Conservation (phyloP, 1,284 basidiomycete species). For the Exobasidium cylindrosporum region DNA sequence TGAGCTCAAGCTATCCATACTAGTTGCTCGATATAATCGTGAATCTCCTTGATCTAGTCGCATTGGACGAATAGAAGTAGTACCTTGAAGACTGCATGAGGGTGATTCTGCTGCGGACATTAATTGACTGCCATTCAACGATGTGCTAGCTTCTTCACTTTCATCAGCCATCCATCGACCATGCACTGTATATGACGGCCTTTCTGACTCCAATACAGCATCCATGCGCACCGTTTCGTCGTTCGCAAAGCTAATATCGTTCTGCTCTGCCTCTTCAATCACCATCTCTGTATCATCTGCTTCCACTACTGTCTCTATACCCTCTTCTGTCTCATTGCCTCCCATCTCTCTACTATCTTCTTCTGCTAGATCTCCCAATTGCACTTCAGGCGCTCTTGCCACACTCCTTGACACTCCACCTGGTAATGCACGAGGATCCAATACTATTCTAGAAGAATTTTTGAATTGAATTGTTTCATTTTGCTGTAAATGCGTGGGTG, state of each 20-base stretch:
- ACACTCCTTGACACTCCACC: slow-evolving; percentile 22
- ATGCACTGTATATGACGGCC: not conserved
- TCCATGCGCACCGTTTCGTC: not conserved
- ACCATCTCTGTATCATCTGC: slow-evolving; percentile 10
- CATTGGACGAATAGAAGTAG: not conserved
- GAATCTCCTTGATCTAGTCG: not conserved
- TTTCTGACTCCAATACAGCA: not conserved
- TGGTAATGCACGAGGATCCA: slow-evolving; percentile 20
- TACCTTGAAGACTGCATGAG: too few species aligned
- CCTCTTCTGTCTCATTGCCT: slow-evolving; percentile 10
- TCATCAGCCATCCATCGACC: not conserved
- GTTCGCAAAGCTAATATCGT: not conserved
- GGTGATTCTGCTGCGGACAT: too few species aligned
- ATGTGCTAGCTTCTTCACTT: not conserved
- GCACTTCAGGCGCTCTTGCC: slow-evolving; percentile 28
- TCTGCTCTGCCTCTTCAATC: not conserved
- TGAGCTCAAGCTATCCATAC: slow-evolving; percentile 15
- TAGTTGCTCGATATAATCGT: not conserved
- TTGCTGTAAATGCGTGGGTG: not conserved
- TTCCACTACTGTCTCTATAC: not conserved
- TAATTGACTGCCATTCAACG: too few species aligned
- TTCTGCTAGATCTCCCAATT: slow-evolving; percentile 23
- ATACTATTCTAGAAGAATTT: slow-evolving; percentile 11
- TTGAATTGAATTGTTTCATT: slow-evolving; percentile 1
- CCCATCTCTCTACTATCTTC: slow-evolving; percentile 13